phyloP scores from a whole-genome alignment of 164 flowering plant genomes.

The Macadamia integrifolia region DNA sequence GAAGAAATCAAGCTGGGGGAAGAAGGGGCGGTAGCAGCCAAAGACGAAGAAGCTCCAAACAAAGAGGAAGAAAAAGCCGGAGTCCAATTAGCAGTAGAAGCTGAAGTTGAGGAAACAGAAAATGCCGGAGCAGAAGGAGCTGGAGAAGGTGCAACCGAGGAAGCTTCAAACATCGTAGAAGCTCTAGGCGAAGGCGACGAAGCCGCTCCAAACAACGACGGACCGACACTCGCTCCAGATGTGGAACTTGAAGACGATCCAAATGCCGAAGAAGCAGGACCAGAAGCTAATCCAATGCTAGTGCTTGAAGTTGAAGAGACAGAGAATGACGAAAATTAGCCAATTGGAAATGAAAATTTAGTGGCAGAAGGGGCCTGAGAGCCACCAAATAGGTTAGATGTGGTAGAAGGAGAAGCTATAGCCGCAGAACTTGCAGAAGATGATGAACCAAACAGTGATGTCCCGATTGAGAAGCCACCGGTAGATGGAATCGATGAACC shows the following conservation, averaged over 20 bases:
- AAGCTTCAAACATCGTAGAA: no score
- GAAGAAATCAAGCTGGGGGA: neutral
- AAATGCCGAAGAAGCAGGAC: conserved; percentile 1
- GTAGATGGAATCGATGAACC: neutral
- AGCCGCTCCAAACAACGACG: no score
- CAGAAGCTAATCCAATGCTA: conserved; percentile 3
- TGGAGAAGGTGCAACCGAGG: no score
- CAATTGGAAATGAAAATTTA: conserved; percentile 1
- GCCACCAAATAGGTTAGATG: neutral
- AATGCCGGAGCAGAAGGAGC: no score
- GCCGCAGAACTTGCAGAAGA: neutral
- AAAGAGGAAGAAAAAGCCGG: conserved; percentile 6
- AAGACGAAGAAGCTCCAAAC: neutral
- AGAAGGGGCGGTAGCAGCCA: neutral
- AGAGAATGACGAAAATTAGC: conserved; percentile 1
- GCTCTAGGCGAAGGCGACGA: no score
- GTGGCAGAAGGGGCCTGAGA: neutral
- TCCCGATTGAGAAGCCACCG: neutral
- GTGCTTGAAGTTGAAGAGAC: neutral
- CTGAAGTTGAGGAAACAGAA: neutral
- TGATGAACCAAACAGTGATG: conserved; percentile 1
- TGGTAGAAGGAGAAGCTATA: neutral
- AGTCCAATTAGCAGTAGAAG: neutral
- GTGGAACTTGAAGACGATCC: neutral
- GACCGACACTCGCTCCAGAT: neutral